A percentile compares a stretch with the other conserved stretches of the same genome.
Conservation (phyloP, 164 flowering plant species). For the Protea cynaroides region DNA sequence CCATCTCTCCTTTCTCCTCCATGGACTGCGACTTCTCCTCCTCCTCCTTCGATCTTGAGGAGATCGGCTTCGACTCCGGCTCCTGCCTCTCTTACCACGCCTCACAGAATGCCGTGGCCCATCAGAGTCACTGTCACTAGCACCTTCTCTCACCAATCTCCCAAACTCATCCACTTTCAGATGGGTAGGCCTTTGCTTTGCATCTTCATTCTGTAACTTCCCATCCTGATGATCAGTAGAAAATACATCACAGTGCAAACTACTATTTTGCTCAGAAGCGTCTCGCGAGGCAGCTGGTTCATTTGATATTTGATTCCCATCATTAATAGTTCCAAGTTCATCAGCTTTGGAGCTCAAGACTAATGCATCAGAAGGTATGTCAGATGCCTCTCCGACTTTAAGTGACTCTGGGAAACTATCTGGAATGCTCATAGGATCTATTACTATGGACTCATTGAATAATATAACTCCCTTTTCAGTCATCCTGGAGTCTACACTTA, state of each 20-base stretch:
- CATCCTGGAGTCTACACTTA: slow-evolving; percentile 11
- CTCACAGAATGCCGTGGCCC: slow-evolving; percentile 31
- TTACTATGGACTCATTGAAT: slow-evolving; percentile 5
- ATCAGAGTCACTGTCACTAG: slow-evolving; percentile 77
- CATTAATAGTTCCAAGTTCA: slow-evolving; percentile 5
- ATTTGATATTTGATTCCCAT: slow-evolving; percentile 11
- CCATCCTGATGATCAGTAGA: slow-evolving; percentile 13
- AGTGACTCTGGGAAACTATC: slow-evolving; percentile 8
- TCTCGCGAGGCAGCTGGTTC: slow-evolving; percentile 9
- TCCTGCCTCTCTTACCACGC: slow-evolving; percentile 48
- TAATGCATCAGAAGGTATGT: slow-evolving; percentile 4
- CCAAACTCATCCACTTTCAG: slow-evolving; percentile 81
- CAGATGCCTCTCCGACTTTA: slow-evolving; percentile 8
- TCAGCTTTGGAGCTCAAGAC: slow-evolving; percentile 6
- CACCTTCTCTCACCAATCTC: slow-evolving; percentile 61
- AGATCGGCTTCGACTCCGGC: slow-evolving; percentile 49
- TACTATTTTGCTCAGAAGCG: slow-evolving; percentile 11
- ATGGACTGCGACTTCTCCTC: slow-evolving; percentile 48
- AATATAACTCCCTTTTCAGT: slow-evolving; percentile 10
- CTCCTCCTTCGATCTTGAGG: slow-evolving; percentile 57
- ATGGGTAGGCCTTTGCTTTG: slow-evolving; percentile 16
- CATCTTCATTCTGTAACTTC: slow-evolving; percentile 23
- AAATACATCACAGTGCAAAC: slow-evolving; percentile 15
- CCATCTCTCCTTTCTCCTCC: slow-evolving; percentile 60
- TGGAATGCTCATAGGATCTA: neutral